A percentile compares a stretch with the other conserved stretches of the same genome.
Evolutionary conservation across 345 rosid species (phyloP).

Genomic region (Noccaea bulbosa): DNA sequence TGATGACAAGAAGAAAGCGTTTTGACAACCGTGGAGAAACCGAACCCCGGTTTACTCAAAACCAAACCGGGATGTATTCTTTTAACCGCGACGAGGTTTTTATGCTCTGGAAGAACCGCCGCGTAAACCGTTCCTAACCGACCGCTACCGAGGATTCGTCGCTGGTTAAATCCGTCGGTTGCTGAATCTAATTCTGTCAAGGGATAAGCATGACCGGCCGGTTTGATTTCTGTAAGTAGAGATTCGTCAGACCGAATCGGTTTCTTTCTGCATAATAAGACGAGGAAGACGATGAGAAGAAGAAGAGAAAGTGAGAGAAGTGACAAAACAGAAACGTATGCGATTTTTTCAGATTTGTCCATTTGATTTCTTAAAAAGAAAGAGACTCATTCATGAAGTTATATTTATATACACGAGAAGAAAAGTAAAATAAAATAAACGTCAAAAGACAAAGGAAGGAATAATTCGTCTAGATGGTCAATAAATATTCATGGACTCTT

Average conservation of each 20-base stretch:
- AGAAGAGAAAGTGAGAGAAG: conserved; percentile 52
- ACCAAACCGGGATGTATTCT: conserved; percentile 76
- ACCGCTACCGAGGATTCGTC: conserved; percentile 65
- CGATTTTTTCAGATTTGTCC: conserved; percentile 50
- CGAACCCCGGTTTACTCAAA: conserved; percentile 67
- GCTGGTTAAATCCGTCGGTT: conserved; percentile 67
- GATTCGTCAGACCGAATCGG: conserved; percentile 57
- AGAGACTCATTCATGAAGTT: neutral
- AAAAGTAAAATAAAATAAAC: conserved; percentile 14
- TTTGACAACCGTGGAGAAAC: conserved; percentile 62
- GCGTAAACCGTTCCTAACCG: conserved; percentile 71
- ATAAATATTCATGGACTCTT: conserved; percentile 21
- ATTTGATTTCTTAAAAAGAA: conserved; percentile 36
- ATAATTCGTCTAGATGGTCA: conserved; percentile 34
- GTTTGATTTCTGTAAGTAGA: conserved; percentile 40
- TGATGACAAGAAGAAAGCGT: conserved; percentile 69
- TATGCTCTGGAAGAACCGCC: conserved; percentile 48
- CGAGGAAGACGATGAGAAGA: conserved; percentile 52
- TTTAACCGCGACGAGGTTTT: conserved; percentile 64
- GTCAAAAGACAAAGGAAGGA: conserved; percentile 16
- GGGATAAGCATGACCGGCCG: conserved; percentile 48
- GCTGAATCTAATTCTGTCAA: conserved; percentile 71
- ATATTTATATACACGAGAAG: conserved; percentile 10
- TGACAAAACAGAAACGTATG: conserved; percentile 54
- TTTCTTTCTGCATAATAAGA: conserved; percentile 58